Base-by-base conservation (phyloP, 1,139 yeast species). In the Debaryomyces sp. region DNA sequence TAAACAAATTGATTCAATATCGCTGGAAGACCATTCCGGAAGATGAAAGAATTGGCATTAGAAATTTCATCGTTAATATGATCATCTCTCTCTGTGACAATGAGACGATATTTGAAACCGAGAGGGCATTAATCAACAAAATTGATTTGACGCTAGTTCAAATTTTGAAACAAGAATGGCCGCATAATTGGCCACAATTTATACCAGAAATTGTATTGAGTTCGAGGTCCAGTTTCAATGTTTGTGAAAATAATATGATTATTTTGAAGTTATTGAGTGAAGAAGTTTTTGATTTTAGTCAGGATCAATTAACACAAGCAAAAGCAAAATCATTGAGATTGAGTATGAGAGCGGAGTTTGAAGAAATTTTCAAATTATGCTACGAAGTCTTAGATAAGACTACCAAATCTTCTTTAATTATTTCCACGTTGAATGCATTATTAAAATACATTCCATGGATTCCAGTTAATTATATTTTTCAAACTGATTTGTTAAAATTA, bases 81-180 rank as follows among this genome's bases (percentile, higher is more conserved):
- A 90, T 95, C 62, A 87, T 95, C 54, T 80, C 92, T 24, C 81
- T 95, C 78, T 89, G 97, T 70, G 95, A 90, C 55, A 89, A 87
- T 64, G 96, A 91, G 52, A 73, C 77, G n/a, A 77, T 84, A 22
- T 91, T 92, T 65, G 81, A 79, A 50, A 71, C 80, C 43, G 92
- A 92, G 64, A 85, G 85, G 63, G 86, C 97, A 18, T 78, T 94
- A 62, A 89, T 94, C 61, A 90, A 89, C 71, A 95, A 95, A 68
- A 92, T 94, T 59, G 97, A 94, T 70, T 78, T 94, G 64, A 94
- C 98, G 6, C 77, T 94, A 62, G 99, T 94, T 35, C 96, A 94
- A 62, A 86, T 94, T 46, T 81, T 94, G 62, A 94, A 94, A 65
- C 98, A 95, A 70, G 99, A 94, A 66, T 94, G 99, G 99, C 99